Evolutionary conservation across 768 basidiomycete genomes (phyloP).

Genomic region (Ramaria rubella): DNA sequence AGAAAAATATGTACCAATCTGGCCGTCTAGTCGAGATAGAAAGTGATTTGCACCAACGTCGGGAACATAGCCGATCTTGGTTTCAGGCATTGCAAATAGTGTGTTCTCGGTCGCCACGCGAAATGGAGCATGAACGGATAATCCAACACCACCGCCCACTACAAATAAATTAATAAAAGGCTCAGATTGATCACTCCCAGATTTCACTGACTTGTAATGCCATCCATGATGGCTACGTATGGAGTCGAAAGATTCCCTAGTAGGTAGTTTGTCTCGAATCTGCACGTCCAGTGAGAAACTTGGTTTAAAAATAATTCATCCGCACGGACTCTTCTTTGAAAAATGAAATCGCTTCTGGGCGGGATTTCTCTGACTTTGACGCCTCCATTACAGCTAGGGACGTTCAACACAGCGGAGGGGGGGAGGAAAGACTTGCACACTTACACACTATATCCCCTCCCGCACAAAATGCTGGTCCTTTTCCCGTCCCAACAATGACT

Average conservation of each 20-base stretch:
- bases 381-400: slow-evolving; percentile 49
- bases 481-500: slow-evolving; percentile 65
- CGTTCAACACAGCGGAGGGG: slow-evolving; percentile 3
- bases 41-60: slow-evolving; percentile 93
- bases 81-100: slow-evolving; percentile 93
- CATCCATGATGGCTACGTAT: slow-evolving; percentile 89
- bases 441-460: slow-evolving; percentile 91
- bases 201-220: slow-evolving; percentile 71
- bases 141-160: slow-evolving; percentile 97
- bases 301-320: slow-evolving; percentile 20
- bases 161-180: slow-evolving; percentile 3
- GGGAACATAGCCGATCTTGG: slow-evolving; percentile 82
- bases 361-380: slow-evolving; percentile 44
- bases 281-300: slow-evolving; percentile 22
- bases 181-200: slow-evolving; percentile 9
- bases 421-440: slow-evolving; percentile 24
- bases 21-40: slow-evolving; percentile 83
- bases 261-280: slow-evolving; percentile 75
- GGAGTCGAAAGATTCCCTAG: slow-evolving; percentile 70
- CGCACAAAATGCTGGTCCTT: slow-evolving; percentile 79
- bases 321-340: slow-evolving; percentile 80
- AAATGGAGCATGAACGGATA: slow-evolving; percentile 77
- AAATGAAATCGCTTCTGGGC: slow-evolving; percentile 67
- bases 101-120: slow-evolving; percentile 93
- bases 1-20: slow-evolving; percentile 90